Base-by-base conservation (phyloP, 2,329 filamentous ascomycete genomes). In the Boeremia lycopersici region DNA sequence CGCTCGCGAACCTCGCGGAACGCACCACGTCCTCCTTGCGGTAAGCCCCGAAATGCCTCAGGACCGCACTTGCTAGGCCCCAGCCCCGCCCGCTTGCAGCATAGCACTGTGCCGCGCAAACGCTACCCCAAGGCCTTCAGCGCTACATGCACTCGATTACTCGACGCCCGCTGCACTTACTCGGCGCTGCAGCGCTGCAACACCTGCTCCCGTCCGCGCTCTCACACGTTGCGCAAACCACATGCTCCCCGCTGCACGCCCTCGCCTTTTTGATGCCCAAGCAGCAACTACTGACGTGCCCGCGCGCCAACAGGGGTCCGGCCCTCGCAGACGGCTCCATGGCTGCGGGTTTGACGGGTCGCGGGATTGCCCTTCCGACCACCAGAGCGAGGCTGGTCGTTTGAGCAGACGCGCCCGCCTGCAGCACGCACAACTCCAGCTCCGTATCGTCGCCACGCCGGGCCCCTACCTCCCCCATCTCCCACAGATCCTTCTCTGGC, bases 301-400 rank as follows among this genome's bases (percentile, higher is more conserved):
- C 34, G 34, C 19, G 51, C 29, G 26, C 9, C 23, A 41, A 38
- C 52, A 50, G 52, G 52, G 52, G 47, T 47, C 52, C 48, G 29
- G 46, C 52, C 52, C 46, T 43, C 41, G 42, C 44, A 45, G 23
- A 49, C 52, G 46, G 35, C 42, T 46, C 52, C 52, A 55, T 55
- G 52, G 46, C 46, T 48, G 52, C 52, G 52, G 52, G 52, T 55
- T 55, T 30, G 52, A 47, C 52, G 46, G 46, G 46, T 55, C 19
- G 48, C 48, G 48, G 48, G 48, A 44, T 39, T 51, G 48, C 48
- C 48, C 48, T 51, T 51, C 48, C 48, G 40, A 31, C 38, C 26
- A 51, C 48, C 44, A 48, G 39, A 54, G 34, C 51, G 51, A 36
- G 29, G 45, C 36, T 30, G 31, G 19, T 23, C 19, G 19, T 23